A percentile compares a stretch with the other conserved stretches of the same genome.
These are phyloP conservation scores for Lenzites betulinus DNA, from an alignment of 768 basidiomycete species.

Conservation along the genomic window DNA sequence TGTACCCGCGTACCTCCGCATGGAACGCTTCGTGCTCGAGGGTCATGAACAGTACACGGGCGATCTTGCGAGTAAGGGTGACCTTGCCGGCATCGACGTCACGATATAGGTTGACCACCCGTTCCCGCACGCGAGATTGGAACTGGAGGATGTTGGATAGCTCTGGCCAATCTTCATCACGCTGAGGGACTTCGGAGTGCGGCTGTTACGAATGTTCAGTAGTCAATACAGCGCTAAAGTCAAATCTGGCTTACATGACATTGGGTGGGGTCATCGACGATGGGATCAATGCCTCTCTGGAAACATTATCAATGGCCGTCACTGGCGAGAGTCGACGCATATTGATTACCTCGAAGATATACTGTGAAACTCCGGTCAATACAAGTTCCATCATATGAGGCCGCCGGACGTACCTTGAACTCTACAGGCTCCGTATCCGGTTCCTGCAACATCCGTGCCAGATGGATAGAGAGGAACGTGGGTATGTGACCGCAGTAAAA, in stretches of 20 bases:
- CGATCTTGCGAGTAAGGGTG: constrained; percentile 62
- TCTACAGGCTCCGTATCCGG: constrained; percentile 81
- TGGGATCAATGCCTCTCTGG: constrained; percentile 94
- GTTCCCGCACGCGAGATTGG: constrained; percentile 72
- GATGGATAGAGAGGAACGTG: constrained; percentile 87
- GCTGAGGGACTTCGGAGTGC: constrained; percentile 85
- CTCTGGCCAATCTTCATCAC: constrained; percentile 85
- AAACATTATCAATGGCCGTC: constrained; percentile 19
- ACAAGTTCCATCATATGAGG: not conserved
- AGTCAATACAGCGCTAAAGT: too few species aligned
- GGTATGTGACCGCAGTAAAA: constrained; percentile 97
- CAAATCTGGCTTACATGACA: constrained; percentile 65
- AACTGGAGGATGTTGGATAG: constrained; percentile 72
- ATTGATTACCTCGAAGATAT: constrained; percentile 68
- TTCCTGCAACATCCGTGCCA: constrained; percentile 73
- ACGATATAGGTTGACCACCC: constrained; percentile 73
- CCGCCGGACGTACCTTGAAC: constrained; percentile 58
- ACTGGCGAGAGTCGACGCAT: not conserved
- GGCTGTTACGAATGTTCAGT: constrained; percentile 45
- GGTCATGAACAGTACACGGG: constrained; percentile 86
- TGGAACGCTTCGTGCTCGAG: constrained; percentile 91
- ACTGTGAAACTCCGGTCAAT: constrained; percentile 38
- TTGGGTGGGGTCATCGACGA: constrained; percentile 84
- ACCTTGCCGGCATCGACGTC: constrained; percentile 57
- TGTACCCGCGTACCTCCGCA: constrained; percentile 53